Conservation (phyloP, 345 rosid genomes). For the Abelmoschus esculentus region DNA sequence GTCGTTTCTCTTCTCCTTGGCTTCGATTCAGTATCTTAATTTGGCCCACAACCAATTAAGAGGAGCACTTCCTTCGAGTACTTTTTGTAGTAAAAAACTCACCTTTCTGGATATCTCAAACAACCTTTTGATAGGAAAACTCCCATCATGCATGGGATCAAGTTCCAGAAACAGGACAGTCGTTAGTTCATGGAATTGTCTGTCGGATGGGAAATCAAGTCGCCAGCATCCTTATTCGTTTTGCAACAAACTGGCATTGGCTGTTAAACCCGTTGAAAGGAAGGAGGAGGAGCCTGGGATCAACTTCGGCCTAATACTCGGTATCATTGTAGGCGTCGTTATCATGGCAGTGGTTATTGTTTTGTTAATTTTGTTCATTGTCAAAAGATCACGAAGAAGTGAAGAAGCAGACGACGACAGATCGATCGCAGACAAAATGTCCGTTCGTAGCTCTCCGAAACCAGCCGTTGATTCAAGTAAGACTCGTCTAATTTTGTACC, state of each 20-base stretch:
- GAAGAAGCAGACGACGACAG: constrained; percentile 28
- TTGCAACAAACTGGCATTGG: constrained; percentile 73
- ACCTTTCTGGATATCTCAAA: constrained; percentile 51
- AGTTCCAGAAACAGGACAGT: constrained; percentile 45
- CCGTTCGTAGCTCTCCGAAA: constrained; percentile 46
- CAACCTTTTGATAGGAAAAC: constrained; percentile 64
- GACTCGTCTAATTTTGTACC: background rate
- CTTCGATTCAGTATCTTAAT: constrained; percentile 49
- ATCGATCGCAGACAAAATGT: constrained; percentile 38
- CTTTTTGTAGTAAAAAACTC: constrained; percentile 47
- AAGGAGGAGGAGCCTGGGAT: constrained; percentile 20
- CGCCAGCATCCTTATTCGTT: constrained; percentile 60
- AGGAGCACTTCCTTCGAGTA: constrained; percentile 41
- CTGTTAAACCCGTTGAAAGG: constrained; percentile 43
- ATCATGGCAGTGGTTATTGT: constrained; percentile 33
- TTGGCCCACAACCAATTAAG: constrained; percentile 46
- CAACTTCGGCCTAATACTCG: constrained; percentile 45
- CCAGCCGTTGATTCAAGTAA: constrained; percentile 58
- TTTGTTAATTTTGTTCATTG: constrained; percentile 32
- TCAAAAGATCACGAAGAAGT: constrained; percentile 37
- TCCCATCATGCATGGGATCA: constrained; percentile 49
- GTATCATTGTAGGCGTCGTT: constrained; percentile 50
- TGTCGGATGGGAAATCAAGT: constrained; percentile 39
- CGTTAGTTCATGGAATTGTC: constrained; percentile 68
- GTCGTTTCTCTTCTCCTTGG: constrained; percentile 44